phyloP scores from a whole-genome alignment of 371 early-diverging fungal species.

The Saksenaea oblongispora region DNA sequence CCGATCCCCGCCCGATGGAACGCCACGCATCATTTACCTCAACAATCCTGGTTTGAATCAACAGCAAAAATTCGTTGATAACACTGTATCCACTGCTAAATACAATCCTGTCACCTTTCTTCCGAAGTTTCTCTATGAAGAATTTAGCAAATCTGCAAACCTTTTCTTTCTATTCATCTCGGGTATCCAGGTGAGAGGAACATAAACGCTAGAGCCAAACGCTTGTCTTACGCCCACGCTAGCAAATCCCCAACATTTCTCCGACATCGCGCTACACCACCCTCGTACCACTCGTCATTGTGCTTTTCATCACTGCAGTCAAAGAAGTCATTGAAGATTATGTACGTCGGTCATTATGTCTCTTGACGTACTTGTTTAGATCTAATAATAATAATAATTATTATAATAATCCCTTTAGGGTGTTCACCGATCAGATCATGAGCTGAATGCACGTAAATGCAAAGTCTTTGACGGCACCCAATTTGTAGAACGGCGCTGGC shows the following conservation, averaged over 20 bases:
- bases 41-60: conserved; percentile 75
- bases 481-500: conserved; percentile 74
- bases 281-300: conserved; percentile 87
- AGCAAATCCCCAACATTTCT: conserved; percentile 85
- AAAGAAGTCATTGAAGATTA: conserved; percentile 98
- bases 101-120: conserved; percentile 88
- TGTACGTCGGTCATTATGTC: conserved; percentile 39
- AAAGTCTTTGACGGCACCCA: conserved; percentile 65
- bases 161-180: conserved; percentile 92
- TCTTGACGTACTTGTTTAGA: neutral
- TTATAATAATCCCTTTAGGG: conserved; percentile 27
- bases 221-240: neutral
- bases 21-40: conserved; percentile 78
- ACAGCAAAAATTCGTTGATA: conserved; percentile 76
- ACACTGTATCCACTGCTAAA: conserved; percentile 86
- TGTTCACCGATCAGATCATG: conserved; percentile 71
- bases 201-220: neutral
- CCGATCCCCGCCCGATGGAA: conserved; percentile 5
- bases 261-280: conserved; percentile 90
- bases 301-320: conserved; percentile 89
- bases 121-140: conserved; percentile 90
- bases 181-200: conserved; percentile 69
- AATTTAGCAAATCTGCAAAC: conserved; percentile 95
- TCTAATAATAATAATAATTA: neutral
- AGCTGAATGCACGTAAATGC: conserved; percentile 72